phyloP scores from a whole-genome alignment of 768 basidiomycete species.

The Hygrophoropsis aurantiaca region DNA sequence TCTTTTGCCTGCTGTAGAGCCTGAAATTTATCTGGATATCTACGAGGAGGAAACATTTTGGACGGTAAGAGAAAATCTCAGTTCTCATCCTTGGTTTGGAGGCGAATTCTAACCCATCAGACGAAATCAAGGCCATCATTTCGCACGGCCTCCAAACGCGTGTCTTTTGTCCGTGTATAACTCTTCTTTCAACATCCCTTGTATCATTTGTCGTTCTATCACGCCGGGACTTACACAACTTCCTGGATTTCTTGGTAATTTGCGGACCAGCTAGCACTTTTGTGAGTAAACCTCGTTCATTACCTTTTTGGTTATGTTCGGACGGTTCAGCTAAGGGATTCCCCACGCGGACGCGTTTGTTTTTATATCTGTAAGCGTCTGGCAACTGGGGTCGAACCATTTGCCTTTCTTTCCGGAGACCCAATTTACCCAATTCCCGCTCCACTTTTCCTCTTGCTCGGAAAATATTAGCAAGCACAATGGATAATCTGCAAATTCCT shows the following conservation, averaged over 20 bases:
- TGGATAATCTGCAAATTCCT: conserved; percentile 44
- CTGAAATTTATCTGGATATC: neutral
- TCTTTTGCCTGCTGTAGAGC: neutral
- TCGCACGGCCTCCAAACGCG: conserved; percentile 22
- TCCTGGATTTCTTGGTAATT: conserved; percentile 2
- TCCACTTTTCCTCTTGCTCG: conserved; percentile 3
- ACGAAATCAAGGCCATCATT: conserved; percentile 16
- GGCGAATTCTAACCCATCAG: conserved; percentile 1
- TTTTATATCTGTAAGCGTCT: conserved; percentile 18
- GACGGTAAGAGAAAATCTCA: neutral
- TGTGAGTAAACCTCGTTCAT: conserved; percentile 13
- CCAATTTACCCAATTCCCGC: conserved; percentile 2
- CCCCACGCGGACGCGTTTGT: conserved; percentile 18
- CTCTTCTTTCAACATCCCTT: conserved; percentile 15
- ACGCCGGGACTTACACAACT: neutral
- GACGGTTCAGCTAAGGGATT: conserved; percentile 15
- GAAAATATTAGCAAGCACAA: conserved; percentile 8
- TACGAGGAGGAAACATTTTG: conserved; percentile 3
- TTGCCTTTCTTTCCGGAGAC: conserved; percentile 7
- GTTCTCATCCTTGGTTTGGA: neutral
- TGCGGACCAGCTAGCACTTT: neutral
- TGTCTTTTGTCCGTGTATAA: conserved; percentile 17
- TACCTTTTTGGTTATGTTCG: conserved; percentile 13
- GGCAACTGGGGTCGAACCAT: conserved; percentile 6
- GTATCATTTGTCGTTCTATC: conserved; percentile 6